These are phyloP conservation scores for Chaetomium globosum DNA, from an alignment of 2,329 filamentous ascomycete genomes.

Conservation along the genomic window DNA sequence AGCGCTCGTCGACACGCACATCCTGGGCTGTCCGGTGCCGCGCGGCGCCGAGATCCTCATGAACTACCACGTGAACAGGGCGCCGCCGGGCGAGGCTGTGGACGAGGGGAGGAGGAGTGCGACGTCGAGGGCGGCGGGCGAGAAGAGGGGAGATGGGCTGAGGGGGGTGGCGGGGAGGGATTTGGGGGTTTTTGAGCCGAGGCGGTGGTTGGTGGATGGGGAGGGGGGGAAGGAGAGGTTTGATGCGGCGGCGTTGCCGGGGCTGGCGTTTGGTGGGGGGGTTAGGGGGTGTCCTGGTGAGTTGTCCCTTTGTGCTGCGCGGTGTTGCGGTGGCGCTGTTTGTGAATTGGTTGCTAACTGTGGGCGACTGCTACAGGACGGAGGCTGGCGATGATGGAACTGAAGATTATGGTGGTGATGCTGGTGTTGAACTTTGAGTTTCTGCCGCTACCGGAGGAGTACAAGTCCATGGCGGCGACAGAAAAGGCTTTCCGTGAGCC, in stretches of 20 bases:
- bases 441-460: constrained; percentile 29
- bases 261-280: constrained; percentile 44
- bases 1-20: constrained; percentile 43
- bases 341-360: neutral
- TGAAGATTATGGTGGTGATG: constrained; percentile 34
- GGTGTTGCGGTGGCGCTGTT: neutral
- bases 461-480: constrained; percentile 6
- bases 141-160: constrained; percentile 24
- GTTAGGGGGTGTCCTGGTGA: constrained; percentile 44
- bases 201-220: constrained; percentile 44
- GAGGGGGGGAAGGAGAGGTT: constrained; percentile 36
- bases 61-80: constrained; percentile 22
- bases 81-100: constrained; percentile 13
- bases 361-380: constrained; percentile 3
- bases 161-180: constrained; percentile 26
- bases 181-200: constrained; percentile 43
- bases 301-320: neutral
- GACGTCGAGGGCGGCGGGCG: constrained; percentile 22
- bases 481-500: constrained; percentile 20
- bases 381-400: constrained; percentile 35
- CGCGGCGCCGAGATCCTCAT: constrained; percentile 30
- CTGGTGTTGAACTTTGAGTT: constrained; percentile 35
- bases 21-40: constrained; percentile 44
- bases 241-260: constrained; percentile 42
- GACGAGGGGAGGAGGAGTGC: constrained; percentile 24